A percentile compares a stretch with the other conserved stretches of the same genome.
These are phyloP conservation scores for Alternaria gansuensis DNA, from an alignment of 2,329 filamentous ascomycete species.

Conservation along the genomic window DNA sequence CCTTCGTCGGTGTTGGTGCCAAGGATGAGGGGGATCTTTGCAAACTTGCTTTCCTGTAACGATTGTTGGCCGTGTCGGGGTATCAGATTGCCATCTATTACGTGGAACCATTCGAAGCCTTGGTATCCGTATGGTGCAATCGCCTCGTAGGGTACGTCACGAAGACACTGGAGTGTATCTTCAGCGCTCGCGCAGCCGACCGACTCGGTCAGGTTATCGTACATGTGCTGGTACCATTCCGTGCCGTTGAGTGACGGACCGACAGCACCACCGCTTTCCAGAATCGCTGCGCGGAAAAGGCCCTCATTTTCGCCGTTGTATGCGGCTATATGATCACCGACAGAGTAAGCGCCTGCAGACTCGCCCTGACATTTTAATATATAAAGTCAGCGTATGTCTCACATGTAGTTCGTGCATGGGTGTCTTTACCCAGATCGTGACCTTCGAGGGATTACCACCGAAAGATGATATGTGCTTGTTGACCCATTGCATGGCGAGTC, in stretches of 20 bases:
- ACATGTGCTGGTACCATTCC: slow-evolving; percentile 47
- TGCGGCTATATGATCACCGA: slow-evolving; percentile 54
- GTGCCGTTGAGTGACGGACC: slow-evolving; percentile 43
- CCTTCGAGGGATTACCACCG: slow-evolving; percentile 65
- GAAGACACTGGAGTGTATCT: slow-evolving; percentile 41
- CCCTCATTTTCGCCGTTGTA: slow-evolving; percentile 51
- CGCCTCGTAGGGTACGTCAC: slow-evolving; percentile 37
- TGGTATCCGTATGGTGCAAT: slow-evolving; percentile 41
- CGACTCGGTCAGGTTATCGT: slow-evolving; percentile 38
- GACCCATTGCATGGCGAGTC: slow-evolving; percentile 68
- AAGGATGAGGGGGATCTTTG: slow-evolving; percentile 68
- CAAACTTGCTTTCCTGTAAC: slow-evolving; percentile 61
- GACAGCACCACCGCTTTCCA: slow-evolving; percentile 50
- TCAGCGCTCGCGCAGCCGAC: slow-evolving; percentile 37
- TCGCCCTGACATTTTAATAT: slow-evolving; percentile 51
- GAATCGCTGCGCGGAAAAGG: slow-evolving; percentile 56
- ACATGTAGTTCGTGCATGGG: too few relatives aligned
- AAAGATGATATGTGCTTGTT: slow-evolving; percentile 63
- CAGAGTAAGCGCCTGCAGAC: slow-evolving; percentile 68
- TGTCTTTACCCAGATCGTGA: slow-evolving; percentile 51
- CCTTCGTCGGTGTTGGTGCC: slow-evolving; percentile 74
- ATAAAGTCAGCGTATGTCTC: too few relatives aligned
- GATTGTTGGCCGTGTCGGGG: slow-evolving; percentile 47
- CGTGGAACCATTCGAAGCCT: slow-evolving; percentile 45
- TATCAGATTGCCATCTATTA: slow-evolving; percentile 42